A percentile compares a stretch with the other conserved stretches of the same genome.
phyloP scores from a whole-genome alignment of 2,329 filamentous ascomycete genomes.

The Trichoderma semiorbis region DNA sequence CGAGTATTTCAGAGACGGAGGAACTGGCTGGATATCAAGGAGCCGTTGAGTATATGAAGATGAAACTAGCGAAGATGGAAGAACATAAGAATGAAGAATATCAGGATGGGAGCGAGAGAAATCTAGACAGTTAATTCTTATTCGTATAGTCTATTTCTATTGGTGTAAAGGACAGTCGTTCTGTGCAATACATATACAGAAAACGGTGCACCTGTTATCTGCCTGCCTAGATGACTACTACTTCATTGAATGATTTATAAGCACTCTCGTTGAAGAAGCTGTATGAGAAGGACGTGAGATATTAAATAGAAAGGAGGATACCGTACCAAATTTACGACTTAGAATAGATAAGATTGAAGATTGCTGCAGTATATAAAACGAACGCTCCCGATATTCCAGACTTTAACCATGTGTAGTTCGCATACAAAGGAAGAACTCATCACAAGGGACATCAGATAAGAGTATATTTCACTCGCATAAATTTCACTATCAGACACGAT shows the following conservation, averaged over 20 bases:
- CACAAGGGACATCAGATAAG: background rate
- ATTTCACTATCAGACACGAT: background rate
- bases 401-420: too few relatives aligned
- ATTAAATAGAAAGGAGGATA: background rate
- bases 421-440: background rate
- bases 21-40: background rate
- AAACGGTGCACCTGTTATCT: too few relatives aligned
- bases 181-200: too few relatives aligned
- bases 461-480: background rate
- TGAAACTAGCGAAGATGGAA: too few relatives aligned
- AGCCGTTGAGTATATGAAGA: background rate
- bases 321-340: background rate
- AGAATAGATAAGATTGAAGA: background rate
- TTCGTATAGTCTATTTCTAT: too few relatives aligned
- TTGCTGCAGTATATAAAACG: background rate
- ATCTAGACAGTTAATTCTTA: too few relatives aligned
- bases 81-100: too few relatives aligned
- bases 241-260: background rate
- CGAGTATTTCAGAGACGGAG: background rate
- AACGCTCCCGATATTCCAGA: too few relatives aligned
- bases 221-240: background rate
- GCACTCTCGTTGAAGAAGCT: rapidly evolving
- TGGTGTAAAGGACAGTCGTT: too few relatives aligned
- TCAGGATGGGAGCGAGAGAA: too few relatives aligned
- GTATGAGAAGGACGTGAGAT: background rate